A percentile compares a stretch with the other conserved stretches of the same genome.
phyloP scores from a whole-genome alignment of 768 basidiomycete species.

The Calocera viscosa region DNA sequence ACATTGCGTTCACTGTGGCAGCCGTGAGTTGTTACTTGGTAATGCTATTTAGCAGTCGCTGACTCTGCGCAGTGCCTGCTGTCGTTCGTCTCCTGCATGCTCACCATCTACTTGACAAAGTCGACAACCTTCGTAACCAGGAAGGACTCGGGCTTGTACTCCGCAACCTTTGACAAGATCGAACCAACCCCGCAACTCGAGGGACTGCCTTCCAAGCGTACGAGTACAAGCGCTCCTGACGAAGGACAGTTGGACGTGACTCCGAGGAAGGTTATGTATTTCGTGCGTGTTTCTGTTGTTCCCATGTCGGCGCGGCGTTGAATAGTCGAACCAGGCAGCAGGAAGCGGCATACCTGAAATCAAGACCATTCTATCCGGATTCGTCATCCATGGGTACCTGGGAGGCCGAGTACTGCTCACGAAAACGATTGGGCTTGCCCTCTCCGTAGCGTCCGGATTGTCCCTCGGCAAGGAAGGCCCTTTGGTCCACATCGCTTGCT shows the following conservation, averaged over 20 bases:
- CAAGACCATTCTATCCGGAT: slow-evolving; percentile 87
- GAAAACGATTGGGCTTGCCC: slow-evolving; percentile 75
- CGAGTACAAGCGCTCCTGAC: slow-evolving; percentile 21
- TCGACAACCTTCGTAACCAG: slow-evolving; percentile 79
- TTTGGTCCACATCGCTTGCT: slow-evolving; percentile 87
- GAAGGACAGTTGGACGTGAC: slow-evolving; percentile 21
- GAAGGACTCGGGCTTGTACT: slow-evolving; percentile 64
- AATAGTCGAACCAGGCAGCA: slow-evolving; percentile 49
- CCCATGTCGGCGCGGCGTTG: background rate
- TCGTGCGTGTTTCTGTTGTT: slow-evolving; percentile 39
- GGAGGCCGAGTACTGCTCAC: slow-evolving; percentile 80
- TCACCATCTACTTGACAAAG: slow-evolving; percentile 77
- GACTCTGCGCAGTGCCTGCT: slow-evolving; percentile 45
- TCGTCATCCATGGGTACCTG: slow-evolving; percentile 95
- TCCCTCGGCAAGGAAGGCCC: slow-evolving; percentile 81
- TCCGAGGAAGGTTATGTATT: slow-evolving; percentile 62
- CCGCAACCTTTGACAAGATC: slow-evolving; percentile 17
- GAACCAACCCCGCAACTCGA: slow-evolving; percentile 17
- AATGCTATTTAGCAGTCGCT: background rate
- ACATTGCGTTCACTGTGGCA: slow-evolving; percentile 53
- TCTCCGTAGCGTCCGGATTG: slow-evolving; percentile 86
- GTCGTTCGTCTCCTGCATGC: slow-evolving; percentile 56
- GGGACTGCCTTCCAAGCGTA: slow-evolving; percentile 14
- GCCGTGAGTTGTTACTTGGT: slow-evolving; percentile 48
- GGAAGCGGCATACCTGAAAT: slow-evolving; percentile 96